These are phyloP conservation scores for Botrytis paeoniae DNA, from an alignment of 2,329 filamentous ascomycete species.

Conservation along the genomic window DNA sequence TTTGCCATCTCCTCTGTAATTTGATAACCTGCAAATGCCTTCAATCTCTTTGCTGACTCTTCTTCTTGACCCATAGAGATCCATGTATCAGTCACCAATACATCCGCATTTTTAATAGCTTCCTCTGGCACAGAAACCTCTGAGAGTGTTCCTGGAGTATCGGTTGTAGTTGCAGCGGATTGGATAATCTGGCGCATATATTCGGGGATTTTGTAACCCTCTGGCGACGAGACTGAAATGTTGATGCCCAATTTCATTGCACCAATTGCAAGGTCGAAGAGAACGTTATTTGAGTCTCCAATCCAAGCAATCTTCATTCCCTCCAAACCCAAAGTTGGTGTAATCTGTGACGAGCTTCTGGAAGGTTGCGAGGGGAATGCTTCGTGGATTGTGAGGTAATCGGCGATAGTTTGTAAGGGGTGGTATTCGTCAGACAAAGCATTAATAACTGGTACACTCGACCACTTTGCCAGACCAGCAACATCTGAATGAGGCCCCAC, in stretches of 20 bases:
- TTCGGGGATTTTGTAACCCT: conserved; percentile 76
- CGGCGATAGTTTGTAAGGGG: conserved; percentile 89
- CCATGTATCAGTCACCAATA: conserved; percentile 97
- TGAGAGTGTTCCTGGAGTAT: conserved; percentile 61
- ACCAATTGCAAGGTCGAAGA: conserved; percentile 88
- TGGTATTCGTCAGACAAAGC: conserved; percentile 88
- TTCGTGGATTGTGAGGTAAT: conserved; percentile 88
- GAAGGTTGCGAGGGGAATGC: conserved; percentile 53
- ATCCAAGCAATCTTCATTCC: conserved; percentile 94
- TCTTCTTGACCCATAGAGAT: conserved; percentile 96
- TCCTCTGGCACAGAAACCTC: conserved; percentile 82
- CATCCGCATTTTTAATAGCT: conserved; percentile 77
- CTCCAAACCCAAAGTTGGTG: conserved; percentile 60
- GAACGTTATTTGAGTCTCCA: conserved; percentile 94
- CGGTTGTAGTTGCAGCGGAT: conserved; percentile 55
- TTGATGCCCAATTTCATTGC: conserved; percentile 85
- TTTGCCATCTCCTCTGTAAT: conserved; percentile 83
- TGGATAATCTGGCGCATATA: conserved; percentile 71
- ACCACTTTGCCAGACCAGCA: conserved; percentile 65
- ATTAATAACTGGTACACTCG: conserved; percentile 79
- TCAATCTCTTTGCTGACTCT: conserved; percentile 72
- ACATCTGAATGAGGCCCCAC: conserved; percentile 77
- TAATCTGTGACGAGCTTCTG: conserved; percentile 19
- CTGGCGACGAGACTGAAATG: conserved; percentile 81
- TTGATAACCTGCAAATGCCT: conserved; percentile 86